These are phyloP conservation scores for Peniophora sp. DNA, from an alignment of 1,284 basidiomycete species.

Conservation along the genomic window DNA sequence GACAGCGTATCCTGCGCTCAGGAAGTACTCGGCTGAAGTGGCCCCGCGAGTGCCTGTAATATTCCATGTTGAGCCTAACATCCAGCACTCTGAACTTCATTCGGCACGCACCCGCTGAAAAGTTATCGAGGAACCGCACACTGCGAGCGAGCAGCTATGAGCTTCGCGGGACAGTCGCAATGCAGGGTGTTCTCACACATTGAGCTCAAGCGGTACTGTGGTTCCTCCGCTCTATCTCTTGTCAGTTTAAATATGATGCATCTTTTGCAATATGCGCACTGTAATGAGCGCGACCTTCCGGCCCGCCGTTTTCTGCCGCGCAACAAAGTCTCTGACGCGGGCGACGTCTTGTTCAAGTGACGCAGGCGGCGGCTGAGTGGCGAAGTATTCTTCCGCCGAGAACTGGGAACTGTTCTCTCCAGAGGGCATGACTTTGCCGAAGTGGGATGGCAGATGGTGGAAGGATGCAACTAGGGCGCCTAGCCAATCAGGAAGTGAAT, in stretches of 20 bases:
- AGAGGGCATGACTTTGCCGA: conserved; percentile 11
- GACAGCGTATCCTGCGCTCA: conserved; percentile 90
- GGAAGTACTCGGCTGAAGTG: conserved; percentile 96
- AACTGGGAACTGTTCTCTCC: conserved; percentile 33
- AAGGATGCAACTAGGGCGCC: too few relatives aligned
- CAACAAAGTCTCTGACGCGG: conserved; percentile 64
- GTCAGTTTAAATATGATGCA: not conserved
- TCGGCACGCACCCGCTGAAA: conserved; percentile 76
- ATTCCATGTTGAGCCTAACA: not conserved
- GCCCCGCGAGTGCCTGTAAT: conserved; percentile 84
- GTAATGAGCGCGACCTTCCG: conserved; percentile 90
- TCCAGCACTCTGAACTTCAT: not conserved
- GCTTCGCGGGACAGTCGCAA: conserved; percentile 12
- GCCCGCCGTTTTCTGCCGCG: conserved; percentile 51
- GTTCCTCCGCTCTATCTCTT: conserved; percentile 81
- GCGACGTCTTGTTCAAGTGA: conserved; percentile 61
- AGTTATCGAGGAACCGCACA: conserved; percentile 97
- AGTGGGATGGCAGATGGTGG: not conserved
- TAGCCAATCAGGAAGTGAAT: too few relatives aligned
- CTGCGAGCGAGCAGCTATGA: conserved; percentile 35
- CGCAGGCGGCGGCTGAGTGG: conserved; percentile 70
- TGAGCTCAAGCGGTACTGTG: conserved; percentile 91
- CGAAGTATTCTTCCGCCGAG: conserved; percentile 84
- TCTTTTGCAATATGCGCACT: conserved; percentile 48
- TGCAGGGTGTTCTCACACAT: conserved; percentile 67